Evolutionary conservation across 148 eudicot species (phyloP).

Genomic region (Linanthus parryae): DNA sequence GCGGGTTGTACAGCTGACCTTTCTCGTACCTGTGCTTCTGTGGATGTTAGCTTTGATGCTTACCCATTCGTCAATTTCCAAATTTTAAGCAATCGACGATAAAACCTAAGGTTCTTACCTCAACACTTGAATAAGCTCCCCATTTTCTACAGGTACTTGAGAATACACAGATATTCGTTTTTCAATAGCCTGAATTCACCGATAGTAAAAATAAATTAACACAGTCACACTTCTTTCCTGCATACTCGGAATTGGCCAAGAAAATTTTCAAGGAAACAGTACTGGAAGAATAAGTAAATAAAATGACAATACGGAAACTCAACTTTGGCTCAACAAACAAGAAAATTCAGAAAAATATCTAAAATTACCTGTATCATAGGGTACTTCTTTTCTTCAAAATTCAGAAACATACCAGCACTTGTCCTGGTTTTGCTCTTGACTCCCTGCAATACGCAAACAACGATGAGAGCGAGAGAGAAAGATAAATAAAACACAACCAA

Average conservation of each 20-base stretch:
- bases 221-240: not conserved
- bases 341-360: too few relatives aligned
- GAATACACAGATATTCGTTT: conserved; percentile 88
- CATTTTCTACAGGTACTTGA: conserved; percentile 87
- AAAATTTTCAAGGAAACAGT: too few relatives aligned
- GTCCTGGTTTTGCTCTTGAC: conserved; percentile 83
- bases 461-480: conserved; percentile 12
- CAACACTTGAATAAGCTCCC: conserved; percentile 92
- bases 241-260: too few relatives aligned
- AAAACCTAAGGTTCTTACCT: conserved; percentile 44
- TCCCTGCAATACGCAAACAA: conserved; percentile 36
- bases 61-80: too few relatives aligned
- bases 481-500: too few relatives aligned
- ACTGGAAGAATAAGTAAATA: too few relatives aligned
- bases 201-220: conserved; percentile 3
- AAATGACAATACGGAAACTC: too few relatives aligned
- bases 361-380: conserved; percentile 68
- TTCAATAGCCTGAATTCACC: conserved; percentile 68
- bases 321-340: too few relatives aligned
- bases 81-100: too few relatives aligned
- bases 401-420: conserved; percentile 96
- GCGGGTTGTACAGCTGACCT: conserved; percentile 79
- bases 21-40: conserved; percentile 83
- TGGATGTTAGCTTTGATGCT: conserved; percentile 47
- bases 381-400: conserved; percentile 55